A percentile compares a stretch with the other conserved stretches of the same genome.
phyloP scores from a whole-genome alignment of 2,329 filamentous ascomycete species.

The Cercospora sp. region DNA sequence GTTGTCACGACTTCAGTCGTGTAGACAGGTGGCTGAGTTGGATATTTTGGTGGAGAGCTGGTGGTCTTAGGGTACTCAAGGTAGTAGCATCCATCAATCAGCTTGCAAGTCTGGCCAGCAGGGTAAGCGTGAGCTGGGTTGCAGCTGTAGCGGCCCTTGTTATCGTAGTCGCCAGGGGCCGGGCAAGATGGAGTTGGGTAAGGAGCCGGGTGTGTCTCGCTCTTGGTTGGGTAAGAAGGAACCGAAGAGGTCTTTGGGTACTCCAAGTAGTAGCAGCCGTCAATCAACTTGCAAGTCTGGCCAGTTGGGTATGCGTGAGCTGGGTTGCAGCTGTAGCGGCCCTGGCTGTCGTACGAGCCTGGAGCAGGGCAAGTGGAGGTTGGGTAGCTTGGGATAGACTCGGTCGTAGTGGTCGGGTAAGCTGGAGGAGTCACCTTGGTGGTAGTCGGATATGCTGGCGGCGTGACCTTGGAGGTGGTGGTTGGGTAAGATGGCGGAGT shows the following conservation, averaged over 20 bases:
- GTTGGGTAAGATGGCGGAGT: slow-evolving; percentile 5
- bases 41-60: slow-evolving; percentile 20
- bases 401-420: neutral
- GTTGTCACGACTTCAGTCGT: slow-evolving; percentile 63
- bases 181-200: slow-evolving; percentile 38
- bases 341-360: slow-evolving; percentile 4
- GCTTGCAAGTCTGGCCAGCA: slow-evolving; percentile 25
- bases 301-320: slow-evolving; percentile 28
- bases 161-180: slow-evolving; percentile 9
- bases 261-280: slow-evolving; percentile 23
- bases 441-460: slow-evolving; percentile 2
- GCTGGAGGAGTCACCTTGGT: neutral
- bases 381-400: neutral
- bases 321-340: slow-evolving; percentile 24
- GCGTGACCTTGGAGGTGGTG: slow-evolving; percentile 17
- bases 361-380: slow-evolving; percentile 15
- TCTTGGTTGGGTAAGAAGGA: neutral
- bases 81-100: slow-evolving; percentile 21
- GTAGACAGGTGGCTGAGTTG: slow-evolving; percentile 35
- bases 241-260: slow-evolving; percentile 13
- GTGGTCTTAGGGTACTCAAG: slow-evolving; percentile 20
- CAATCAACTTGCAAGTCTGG: slow-evolving; percentile 22
- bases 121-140: slow-evolving; percentile 29
- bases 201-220: neutral
- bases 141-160: slow-evolving; percentile 19